Evolutionary conservation across 2,329 filamentous ascomycete genomes (phyloP).

Genomic region (Aspergillus flavus): DNA sequence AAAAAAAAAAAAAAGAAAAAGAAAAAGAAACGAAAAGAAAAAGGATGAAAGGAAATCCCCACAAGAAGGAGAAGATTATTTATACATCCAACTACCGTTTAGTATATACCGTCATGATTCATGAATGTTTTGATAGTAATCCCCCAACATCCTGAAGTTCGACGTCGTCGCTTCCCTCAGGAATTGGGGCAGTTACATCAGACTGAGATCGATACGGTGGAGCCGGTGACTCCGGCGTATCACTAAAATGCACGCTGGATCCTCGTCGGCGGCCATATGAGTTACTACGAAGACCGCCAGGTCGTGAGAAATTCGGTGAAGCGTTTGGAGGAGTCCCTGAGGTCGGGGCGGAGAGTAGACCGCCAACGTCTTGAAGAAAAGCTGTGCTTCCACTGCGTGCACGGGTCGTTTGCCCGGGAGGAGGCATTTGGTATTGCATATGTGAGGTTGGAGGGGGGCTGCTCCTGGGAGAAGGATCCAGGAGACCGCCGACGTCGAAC

Average conservation of each 20-base stretch:
- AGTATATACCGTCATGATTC: neutral
- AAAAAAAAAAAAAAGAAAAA: too few species aligned
- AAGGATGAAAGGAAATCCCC: neutral
- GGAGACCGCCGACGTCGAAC: slow-evolving; percentile 79
- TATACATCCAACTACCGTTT: neutral
- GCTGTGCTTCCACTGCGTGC: slow-evolving; percentile 29
- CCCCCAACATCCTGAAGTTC: slow-evolving; percentile 50
- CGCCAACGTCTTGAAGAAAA: slow-evolving; percentile 40
- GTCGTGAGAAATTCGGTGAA: slow-evolving; percentile 14
- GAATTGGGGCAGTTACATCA: slow-evolving; percentile 18
- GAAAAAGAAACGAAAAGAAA: too few species aligned
- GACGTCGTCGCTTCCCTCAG: slow-evolving; percentile 26
- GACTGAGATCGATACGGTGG: slow-evolving; percentile 26
- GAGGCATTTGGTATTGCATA: slow-evolving; percentile 7
- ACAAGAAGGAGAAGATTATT: neutral
- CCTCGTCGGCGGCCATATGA: slow-evolving; percentile 13
- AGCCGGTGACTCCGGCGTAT: slow-evolving; percentile 16
- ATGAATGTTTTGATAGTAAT: slow-evolving; percentile 30
- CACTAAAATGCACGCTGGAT: slow-evolving; percentile 23
- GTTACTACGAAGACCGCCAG: slow-evolving; percentile 17
- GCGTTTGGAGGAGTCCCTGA: neutral
- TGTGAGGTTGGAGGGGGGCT: slow-evolving; percentile 10
- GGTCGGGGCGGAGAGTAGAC: slow-evolving; percentile 24
- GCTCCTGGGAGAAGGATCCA: slow-evolving; percentile 51
- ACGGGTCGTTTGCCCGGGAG: slow-evolving; percentile 6